Evolutionary conservation across 108 stramenopile species (phyloP).

Genomic region (Cafeteria roenbergensis): DNA sequence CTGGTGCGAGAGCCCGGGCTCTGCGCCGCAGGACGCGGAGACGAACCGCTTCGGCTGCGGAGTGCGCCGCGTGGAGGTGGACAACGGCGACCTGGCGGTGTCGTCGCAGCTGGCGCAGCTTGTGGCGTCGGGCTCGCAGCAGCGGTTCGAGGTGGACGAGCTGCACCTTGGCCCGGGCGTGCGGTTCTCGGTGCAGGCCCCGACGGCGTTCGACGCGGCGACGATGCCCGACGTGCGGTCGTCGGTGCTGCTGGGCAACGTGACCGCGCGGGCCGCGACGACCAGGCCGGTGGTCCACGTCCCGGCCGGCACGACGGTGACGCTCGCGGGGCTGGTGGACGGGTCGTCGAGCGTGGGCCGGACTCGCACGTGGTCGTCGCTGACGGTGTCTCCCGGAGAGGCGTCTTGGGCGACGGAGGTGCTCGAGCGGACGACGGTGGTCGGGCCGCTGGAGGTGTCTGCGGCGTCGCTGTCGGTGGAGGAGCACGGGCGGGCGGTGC

Average conservation of each 20-base stretch:
- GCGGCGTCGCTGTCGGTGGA: neutral
- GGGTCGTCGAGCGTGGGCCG: neutral
- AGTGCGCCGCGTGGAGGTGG: neutral
- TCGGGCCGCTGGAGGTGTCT: neutral
- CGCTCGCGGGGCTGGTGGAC: neutral
- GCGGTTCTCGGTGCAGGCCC: neutral
- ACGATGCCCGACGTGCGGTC: neutral
- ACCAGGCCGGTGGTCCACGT: neutral
- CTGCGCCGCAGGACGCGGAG: neutral
- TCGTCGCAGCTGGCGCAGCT: neutral
- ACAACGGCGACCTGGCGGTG: neutral
- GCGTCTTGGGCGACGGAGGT: neutral
- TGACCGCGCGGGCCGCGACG: neutral
- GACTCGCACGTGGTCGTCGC: neutral
- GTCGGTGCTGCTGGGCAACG: neutral
- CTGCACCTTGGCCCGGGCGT: neutral
- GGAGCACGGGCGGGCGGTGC: neutral
- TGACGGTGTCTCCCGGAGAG: neutral
- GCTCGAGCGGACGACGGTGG: neutral
- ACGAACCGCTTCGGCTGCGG: neutral
- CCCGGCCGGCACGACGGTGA: neutral
- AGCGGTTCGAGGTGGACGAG: neutral
- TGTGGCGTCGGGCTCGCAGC: neutral
- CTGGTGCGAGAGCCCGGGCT: neutral
- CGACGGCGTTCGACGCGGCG: neutral